A percentile compares a stretch with the other conserved stretches of the same genome.
These are phyloP conservation scores for Pisolithus sp. DNA, from an alignment of 768 basidiomycete genomes.

Conservation along the genomic window DNA sequence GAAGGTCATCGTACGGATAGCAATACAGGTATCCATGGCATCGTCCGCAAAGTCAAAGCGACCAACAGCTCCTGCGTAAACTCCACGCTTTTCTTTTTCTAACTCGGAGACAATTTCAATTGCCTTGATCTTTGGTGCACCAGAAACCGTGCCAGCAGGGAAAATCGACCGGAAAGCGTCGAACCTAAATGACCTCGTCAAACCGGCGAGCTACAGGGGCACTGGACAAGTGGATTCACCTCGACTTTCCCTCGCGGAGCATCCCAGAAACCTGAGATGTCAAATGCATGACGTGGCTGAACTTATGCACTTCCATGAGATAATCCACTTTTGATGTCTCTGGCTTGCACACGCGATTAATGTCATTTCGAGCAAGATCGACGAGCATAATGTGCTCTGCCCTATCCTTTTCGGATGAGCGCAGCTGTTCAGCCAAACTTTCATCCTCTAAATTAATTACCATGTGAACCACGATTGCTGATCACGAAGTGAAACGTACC, in stretches of 20 bases:
- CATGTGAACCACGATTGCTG: conserved; percentile 3
- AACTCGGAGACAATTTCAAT: conserved; percentile 86
- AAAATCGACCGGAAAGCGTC: conserved; percentile 99
- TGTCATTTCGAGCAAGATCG: conserved; percentile 96
- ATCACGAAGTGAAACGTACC: conserved; percentile 43
- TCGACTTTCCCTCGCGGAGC: conserved; percentile 73
- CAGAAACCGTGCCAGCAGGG: conserved; percentile 97
- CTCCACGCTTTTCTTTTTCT: conserved; percentile 84
- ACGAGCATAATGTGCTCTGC: conserved; percentile 99
- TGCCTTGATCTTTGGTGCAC: conserved; percentile 98
- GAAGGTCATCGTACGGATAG: conserved; percentile 96
- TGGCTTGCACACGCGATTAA: conserved; percentile 94
- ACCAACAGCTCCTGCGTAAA: conserved; percentile 98
- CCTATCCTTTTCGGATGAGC: conserved; percentile 86
- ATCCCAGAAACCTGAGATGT: conserved; percentile 91
- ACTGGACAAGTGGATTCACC: conserved; percentile 40
- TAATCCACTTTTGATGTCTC: conserved; percentile 94
- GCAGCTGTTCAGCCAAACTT: conserved; percentile 62
- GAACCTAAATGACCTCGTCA: conserved; percentile 48
- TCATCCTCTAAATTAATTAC: conserved; percentile 72
- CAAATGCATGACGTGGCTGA: conserved; percentile 96
- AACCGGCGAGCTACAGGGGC: neutral
- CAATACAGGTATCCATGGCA: conserved; percentile 98
- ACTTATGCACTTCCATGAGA: conserved; percentile 89
- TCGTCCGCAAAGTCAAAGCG: conserved; percentile 93